Evolutionary conservation across 73 alveolate species (phyloP).

Genomic region (Urostyla sp.): DNA sequence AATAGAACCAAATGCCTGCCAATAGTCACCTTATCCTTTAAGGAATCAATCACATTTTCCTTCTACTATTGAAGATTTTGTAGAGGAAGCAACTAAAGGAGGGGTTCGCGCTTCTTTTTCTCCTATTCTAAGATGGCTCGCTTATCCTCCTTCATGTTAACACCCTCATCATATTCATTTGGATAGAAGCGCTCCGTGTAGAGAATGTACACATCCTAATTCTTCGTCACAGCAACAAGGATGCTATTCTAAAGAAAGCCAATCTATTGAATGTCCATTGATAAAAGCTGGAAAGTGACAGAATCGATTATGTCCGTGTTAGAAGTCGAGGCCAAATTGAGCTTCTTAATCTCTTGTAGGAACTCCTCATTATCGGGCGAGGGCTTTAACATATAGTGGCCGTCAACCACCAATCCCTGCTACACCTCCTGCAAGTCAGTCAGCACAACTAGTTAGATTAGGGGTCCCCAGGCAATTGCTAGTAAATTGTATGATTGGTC

Average conservation of each 20-base stretch:
- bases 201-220: conserved; percentile 4
- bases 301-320: conserved; percentile 25
- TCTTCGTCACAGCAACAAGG: conserved; percentile 5
- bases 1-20: no score
- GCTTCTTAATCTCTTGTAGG: no score
- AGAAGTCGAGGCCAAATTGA: no score
- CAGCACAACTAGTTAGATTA: conserved; percentile 34
- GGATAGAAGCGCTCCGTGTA: conserved; percentile 8
- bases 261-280: conserved; percentile 23
- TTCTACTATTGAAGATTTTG: no score
- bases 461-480: conserved; percentile 69
- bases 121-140: neutral
- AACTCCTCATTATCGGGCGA: neutral
- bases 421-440: conserved; percentile 1
- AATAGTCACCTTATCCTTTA: no score
- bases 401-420: conserved; percentile 31
- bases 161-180: conserved; percentile 16
- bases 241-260: conserved; percentile 44
- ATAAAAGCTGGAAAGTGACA: neutral
- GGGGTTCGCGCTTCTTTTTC: neutral
- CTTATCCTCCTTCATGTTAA: neutral
- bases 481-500: conserved; percentile 45
- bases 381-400: conserved; percentile 17
- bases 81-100: no score
- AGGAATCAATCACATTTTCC: no score